phyloP scores from a whole-genome alignment of 805 yeast species.

The Cephaloascus albidus region DNA sequence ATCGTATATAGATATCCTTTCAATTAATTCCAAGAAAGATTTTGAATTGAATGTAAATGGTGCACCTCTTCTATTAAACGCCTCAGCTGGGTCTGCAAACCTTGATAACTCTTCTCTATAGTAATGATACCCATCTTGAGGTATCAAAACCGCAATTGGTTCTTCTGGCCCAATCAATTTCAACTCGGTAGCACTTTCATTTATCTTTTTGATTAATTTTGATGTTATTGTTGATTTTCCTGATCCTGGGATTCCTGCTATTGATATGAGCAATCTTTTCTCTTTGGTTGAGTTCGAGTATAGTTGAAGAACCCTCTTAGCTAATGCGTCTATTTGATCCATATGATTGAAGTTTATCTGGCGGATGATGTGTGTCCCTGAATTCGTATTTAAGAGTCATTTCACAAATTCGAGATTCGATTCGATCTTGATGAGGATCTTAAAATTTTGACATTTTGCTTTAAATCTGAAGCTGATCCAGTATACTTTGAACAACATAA shows the following conservation, averaged over 20 bases:
- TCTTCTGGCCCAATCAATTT: neutral
- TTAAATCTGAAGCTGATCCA: too few species aligned
- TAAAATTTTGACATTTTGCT: too few species aligned
- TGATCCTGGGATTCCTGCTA: constrained; percentile 79
- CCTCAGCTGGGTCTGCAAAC: constrained; percentile 46
- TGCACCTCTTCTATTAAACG: constrained; percentile 67
- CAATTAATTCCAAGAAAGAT: constrained; percentile 18
- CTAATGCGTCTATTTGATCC: neutral
- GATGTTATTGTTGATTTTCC: constrained; percentile 70
- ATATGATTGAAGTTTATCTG: too few species aligned
- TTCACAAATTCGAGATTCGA: too few species aligned
- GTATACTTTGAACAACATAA: too few species aligned
- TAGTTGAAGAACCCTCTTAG: neutral
- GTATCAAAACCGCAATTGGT: constrained; percentile 35
- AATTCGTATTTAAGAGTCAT: too few species aligned
- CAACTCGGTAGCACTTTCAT: constrained; percentile 7
- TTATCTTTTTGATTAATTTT: constrained; percentile 31
- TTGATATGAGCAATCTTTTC: constrained; percentile 39
- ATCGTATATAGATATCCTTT: neutral
- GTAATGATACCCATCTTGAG: constrained; percentile 78
- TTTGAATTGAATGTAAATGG: constrained; percentile 76
- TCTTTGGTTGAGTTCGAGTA: neutral
- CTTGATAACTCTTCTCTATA: constrained; percentile 36
- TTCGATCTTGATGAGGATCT: too few species aligned
- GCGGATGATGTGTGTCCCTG: too few species aligned